Base-by-base conservation (phyloP, 805 yeast species). In the Suhomyces sp. region DNA sequence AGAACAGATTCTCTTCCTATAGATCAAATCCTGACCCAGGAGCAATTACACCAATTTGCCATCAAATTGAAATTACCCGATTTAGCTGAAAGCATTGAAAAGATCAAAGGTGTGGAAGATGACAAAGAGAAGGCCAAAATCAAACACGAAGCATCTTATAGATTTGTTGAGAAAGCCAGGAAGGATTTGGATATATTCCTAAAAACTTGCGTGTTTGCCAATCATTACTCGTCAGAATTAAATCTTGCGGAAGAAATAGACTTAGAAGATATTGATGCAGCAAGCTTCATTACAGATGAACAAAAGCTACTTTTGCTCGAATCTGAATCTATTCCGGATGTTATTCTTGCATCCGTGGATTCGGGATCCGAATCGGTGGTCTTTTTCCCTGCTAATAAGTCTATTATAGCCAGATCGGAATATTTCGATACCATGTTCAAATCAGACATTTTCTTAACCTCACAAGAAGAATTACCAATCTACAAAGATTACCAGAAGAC, bases 361-460 rank as follows among this genome's bases (percentile, higher is more conserved):
- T 35, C 44, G 0, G 53, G 47, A 5, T 25, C 50, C 4, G 66
- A 53, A 9, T 36, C 58, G 1, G 44, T 52, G 31, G 48, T 54
- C 0, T 68, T 66, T 39, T 83, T 77, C 48, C 90, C 91, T 1
- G 78, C 70, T 4, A 85, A 85, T 54, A 65, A 79, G 26, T 70
- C 84, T 0, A 71, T 84, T 31, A 51, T 85, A 16, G 56, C 70
- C 4, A 59, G 88, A 25, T 74, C 84, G 3, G 82, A 76, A 28
- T 84, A 81, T 54, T 85, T 76, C 48, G 75, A 69, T 33, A 70
- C 77, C 2, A 72, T 83, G 81, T 77, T 85, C 50, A 53, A 64
- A 7, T 77, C 85, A 2, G 63, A 54, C 6, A 47, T 64, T 2
- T 63, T 56, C 37, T 25, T 18, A 4, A 29, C 36, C 11, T 31